phyloP scores from a whole-genome alignment of 371 early-diverging fungal genomes.

The Lichtheimia corymbifera region DNA sequence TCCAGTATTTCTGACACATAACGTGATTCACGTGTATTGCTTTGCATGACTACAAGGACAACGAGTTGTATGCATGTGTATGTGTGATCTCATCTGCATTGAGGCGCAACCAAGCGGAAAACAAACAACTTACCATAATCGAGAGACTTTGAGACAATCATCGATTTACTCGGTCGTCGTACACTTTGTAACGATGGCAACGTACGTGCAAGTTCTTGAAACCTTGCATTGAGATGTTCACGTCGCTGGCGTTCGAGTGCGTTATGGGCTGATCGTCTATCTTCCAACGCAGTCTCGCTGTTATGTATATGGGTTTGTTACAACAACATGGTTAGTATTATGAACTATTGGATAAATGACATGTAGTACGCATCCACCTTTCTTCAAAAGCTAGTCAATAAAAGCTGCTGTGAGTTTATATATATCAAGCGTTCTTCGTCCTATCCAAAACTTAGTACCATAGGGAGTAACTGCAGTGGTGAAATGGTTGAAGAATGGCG shows the following conservation, averaged over 20 bases:
- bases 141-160: slow-evolving; percentile 76
- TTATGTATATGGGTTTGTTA: no score
- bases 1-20: slow-evolving; percentile 28
- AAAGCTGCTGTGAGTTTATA: no score
- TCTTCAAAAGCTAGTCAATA: no score
- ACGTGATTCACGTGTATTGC: slow-evolving; percentile 21
- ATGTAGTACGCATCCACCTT: no score
- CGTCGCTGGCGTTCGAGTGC: slow-evolving; percentile 80
- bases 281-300: neutral
- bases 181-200: slow-evolving; percentile 75
- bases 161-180: slow-evolving; percentile 76
- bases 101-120: neutral
- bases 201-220: slow-evolving; percentile 78
- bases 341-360: no score
- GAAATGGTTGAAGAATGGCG: no score
- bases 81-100: no score
- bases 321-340: neutral
- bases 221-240: slow-evolving; percentile 73
- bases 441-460: no score
- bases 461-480: no score
- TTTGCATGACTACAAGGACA: slow-evolving; percentile 22
- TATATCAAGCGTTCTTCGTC: no score
- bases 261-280: slow-evolving; percentile 69
- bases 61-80: neutral
- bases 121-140: slow-evolving; percentile 49